A percentile compares a stretch with the other conserved stretches of the same genome.
Evolutionary conservation across 345 rosid species (phyloP).

Genomic region (Gossypium thurberi): DNA sequence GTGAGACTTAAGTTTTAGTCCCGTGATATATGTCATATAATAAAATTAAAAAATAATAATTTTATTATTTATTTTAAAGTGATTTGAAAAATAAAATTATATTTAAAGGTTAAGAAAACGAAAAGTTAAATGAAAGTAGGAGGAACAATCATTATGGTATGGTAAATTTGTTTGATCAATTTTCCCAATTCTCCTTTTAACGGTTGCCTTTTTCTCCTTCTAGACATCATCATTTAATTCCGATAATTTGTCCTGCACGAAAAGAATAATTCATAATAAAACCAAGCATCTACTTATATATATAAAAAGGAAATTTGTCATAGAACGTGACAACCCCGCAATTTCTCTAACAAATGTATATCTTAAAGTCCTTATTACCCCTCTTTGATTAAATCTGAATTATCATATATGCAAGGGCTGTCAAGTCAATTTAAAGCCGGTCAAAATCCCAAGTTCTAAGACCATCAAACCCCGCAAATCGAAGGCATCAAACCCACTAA

Average conservation of each 20-base stretch:
- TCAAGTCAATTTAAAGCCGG: neutral
- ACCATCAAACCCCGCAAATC: neutral
- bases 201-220: neutral
- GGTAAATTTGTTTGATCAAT: no score
- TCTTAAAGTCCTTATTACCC: neutral
- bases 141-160: no score
- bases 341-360: neutral
- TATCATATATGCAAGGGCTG: neutral
- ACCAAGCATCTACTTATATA: neutral
- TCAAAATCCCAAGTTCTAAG: neutral
- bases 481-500: neutral
- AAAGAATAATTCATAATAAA: neutral
- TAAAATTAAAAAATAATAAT: no score
- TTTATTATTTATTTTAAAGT: no score
- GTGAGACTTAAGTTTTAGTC: no score
- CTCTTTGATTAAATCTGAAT: neutral
- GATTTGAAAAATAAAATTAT: no score
- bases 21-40: no score
- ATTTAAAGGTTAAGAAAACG: no score
- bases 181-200: neutral
- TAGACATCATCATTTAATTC: neutral
- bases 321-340: constrained; percentile 3
- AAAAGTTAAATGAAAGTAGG: no score
- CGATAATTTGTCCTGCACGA: neutral
- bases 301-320: neutral